Evolutionary conservation across 352 stramenopile species (phyloP).

Genomic region (Phytophthora lateralis): DNA sequence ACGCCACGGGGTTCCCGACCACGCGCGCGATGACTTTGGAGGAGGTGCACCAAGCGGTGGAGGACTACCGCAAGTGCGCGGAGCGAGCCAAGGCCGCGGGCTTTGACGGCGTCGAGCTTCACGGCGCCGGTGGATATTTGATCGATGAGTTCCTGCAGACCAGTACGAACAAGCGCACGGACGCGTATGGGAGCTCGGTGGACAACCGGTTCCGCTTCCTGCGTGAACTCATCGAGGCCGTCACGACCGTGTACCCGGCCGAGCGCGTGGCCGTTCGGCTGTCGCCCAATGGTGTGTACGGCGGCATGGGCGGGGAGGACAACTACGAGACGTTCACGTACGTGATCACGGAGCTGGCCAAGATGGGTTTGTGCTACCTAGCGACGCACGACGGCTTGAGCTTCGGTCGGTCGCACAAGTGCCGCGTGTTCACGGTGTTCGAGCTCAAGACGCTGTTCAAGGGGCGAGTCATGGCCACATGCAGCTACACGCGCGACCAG

Average conservation of each 20-base stretch:
- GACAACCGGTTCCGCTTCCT: constrained; percentile 82
- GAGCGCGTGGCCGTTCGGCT: constrained; percentile 38
- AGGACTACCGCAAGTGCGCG: constrained; percentile 70
- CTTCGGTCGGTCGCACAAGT: constrained; percentile 42
- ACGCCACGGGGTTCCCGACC: constrained; percentile 31
- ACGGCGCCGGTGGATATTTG: constrained; percentile 90
- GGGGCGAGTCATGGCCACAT: constrained; percentile 29
- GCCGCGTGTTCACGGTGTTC: constrained; percentile 28
- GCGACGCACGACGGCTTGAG: constrained; percentile 39
- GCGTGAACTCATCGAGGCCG: constrained; percentile 60
- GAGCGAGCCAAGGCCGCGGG: constrained; percentile 69
- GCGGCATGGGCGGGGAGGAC: constrained; percentile 44
- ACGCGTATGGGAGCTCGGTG: constrained; percentile 80
- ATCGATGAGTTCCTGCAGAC: constrained; percentile 89
- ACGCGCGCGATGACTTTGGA: constrained; percentile 65
- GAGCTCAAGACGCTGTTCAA: constrained; percentile 40
- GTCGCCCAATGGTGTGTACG: constrained; percentile 39
- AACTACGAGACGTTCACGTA: constrained; percentile 55
- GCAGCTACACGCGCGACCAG: constrained; percentile 44
- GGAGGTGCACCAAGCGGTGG: constrained; percentile 68
- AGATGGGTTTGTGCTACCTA: constrained; percentile 45
- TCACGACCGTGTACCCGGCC: constrained; percentile 37
- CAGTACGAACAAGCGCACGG: constrained; percentile 77
- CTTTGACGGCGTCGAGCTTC: constrained; percentile 61
- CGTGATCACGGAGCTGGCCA: constrained; percentile 34